A percentile compares a stretch with the other conserved stretches of the same genome.
These are phyloP conservation scores for Albizia julibrissin DNA, from an alignment of 306 rosid genomes.

Conservation along the genomic window DNA sequence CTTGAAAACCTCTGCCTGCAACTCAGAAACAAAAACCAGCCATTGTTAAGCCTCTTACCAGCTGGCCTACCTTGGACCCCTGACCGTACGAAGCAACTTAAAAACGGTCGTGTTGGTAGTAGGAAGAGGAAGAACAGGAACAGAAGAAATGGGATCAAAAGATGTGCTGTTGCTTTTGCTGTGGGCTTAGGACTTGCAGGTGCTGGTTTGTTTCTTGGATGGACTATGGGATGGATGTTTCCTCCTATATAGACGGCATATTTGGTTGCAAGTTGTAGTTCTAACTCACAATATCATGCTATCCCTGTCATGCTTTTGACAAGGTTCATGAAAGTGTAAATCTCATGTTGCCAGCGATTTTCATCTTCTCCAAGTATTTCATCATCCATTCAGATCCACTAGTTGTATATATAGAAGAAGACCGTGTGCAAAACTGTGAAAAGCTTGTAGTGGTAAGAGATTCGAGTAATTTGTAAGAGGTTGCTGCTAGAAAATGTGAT, in stretches of 20 bases:
- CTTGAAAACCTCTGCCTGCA: conserved; percentile 80
- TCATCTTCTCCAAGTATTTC: conserved; percentile 11
- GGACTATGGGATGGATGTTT: conserved; percentile 92
- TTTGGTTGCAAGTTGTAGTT: conserved; percentile 4
- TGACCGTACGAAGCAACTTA: conserved; percentile 40
- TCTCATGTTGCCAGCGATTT: conserved; percentile 10
- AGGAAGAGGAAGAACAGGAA: conserved; percentile 35
- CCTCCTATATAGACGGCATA: conserved; percentile 44
- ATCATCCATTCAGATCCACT: conserved; percentile 1
- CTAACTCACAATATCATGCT: conserved; percentile 12
- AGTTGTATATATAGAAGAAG: neutral
- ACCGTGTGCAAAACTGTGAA: neutral
- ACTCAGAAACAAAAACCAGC: conserved; percentile 58
- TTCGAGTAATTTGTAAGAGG: neutral
- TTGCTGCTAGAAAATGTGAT: conserved; percentile 2
- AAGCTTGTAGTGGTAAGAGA: neutral
- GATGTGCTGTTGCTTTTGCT: conserved; percentile 55
- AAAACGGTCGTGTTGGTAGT: conserved; percentile 18
- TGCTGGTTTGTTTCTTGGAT: conserved; percentile 90
- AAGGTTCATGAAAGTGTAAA: conserved; percentile 17
- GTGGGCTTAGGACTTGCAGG: conserved; percentile 79
- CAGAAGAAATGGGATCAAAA: conserved; percentile 45
- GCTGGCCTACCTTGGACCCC: conserved; percentile 51
- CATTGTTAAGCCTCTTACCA: conserved; percentile 50
- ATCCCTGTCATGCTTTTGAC: neutral